Conservation (phyloP, 768 basidiomycete species). For the Leccinum aurantiacum region DNA sequence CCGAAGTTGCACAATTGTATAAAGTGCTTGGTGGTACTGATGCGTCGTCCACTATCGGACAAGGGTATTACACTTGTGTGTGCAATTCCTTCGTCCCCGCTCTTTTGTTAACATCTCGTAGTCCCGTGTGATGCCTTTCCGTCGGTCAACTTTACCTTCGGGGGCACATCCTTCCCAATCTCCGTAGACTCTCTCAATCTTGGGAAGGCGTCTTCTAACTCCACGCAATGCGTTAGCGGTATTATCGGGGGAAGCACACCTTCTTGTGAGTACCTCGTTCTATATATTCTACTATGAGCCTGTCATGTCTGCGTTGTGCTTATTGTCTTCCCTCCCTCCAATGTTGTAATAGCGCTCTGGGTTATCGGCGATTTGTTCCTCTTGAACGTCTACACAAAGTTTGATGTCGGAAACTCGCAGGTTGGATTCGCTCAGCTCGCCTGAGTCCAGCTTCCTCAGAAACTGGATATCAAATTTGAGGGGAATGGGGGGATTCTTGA, state of each 20-base stretch:
- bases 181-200: background rate
- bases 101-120: background rate
- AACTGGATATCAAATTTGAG: background rate
- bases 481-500: background rate
- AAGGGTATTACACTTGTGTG: constrained; percentile 35
- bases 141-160: background rate
- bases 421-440: background rate
- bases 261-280: background rate
- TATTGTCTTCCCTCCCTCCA: background rate
- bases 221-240: background rate
- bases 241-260: background rate
- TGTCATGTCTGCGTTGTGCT: constrained; percentile 4
- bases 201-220: background rate
- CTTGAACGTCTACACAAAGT: background rate
- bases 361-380: background rate
- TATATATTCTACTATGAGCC: background rate
- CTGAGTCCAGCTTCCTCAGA: background rate
- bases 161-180: background rate
- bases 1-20: constrained; percentile 22
- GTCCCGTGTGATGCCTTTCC: background rate
- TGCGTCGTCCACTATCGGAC: constrained; percentile 16
- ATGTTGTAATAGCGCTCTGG: background rate
- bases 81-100: background rate
- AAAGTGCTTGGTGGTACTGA: constrained; percentile 25
- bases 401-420: background rate